A percentile compares a stretch with the other conserved stretches of the same genome.
Conservation (phyloP, 2,329 filamentous ascomycete genomes). For the Cordyceps tenuipes region DNA sequence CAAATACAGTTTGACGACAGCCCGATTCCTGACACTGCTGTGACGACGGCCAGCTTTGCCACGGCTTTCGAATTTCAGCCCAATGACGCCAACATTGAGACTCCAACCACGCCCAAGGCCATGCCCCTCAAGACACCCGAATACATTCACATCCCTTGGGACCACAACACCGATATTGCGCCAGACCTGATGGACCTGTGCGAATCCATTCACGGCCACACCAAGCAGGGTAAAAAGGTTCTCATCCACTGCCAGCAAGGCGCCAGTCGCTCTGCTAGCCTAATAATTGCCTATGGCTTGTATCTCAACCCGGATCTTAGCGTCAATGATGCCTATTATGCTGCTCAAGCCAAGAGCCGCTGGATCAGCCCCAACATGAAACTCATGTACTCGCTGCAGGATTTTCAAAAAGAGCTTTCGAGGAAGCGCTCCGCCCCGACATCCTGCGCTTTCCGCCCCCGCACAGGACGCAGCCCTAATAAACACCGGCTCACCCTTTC, state of each 20-base stretch:
- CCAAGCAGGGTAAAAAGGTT: slow-evolving; percentile 66
- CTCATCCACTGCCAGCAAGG: slow-evolving; percentile 81
- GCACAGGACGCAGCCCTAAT: slow-evolving; percentile 45
- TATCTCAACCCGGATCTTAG: slow-evolving; percentile 69
- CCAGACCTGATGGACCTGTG: slow-evolving; percentile 68
- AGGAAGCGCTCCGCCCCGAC: slow-evolving; percentile 38
- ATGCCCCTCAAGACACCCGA: slow-evolving; percentile 51
- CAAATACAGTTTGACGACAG: slow-evolving; percentile 32
- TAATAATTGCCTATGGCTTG: slow-evolving; percentile 79
- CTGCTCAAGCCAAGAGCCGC: slow-evolving; percentile 69
- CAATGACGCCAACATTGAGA: slow-evolving; percentile 27
- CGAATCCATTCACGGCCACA: slow-evolving; percentile 65
- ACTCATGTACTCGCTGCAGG: slow-evolving; percentile 79
- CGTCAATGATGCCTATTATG: slow-evolving; percentile 76
- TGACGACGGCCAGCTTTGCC: slow-evolving; percentile 48
- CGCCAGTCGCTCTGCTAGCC: slow-evolving; percentile 73
- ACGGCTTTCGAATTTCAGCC: slow-evolving; percentile 52
- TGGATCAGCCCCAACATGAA: slow-evolving; percentile 94
- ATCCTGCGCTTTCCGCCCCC: slow-evolving; percentile 38
- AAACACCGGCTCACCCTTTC: slow-evolving; percentile 55
- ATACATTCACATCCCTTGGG: slow-evolving; percentile 82
- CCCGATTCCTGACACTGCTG: slow-evolving; percentile 43
- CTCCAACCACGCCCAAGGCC: slow-evolving; percentile 50
- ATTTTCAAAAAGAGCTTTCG: slow-evolving; percentile 61
- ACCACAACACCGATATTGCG: slow-evolving; percentile 81